Evolutionary conservation across 2,329 filamentous ascomycete genomes (phyloP), one percentile per base, ranked within the genome.

Genomic region (Blastomyces percursus): DNA sequence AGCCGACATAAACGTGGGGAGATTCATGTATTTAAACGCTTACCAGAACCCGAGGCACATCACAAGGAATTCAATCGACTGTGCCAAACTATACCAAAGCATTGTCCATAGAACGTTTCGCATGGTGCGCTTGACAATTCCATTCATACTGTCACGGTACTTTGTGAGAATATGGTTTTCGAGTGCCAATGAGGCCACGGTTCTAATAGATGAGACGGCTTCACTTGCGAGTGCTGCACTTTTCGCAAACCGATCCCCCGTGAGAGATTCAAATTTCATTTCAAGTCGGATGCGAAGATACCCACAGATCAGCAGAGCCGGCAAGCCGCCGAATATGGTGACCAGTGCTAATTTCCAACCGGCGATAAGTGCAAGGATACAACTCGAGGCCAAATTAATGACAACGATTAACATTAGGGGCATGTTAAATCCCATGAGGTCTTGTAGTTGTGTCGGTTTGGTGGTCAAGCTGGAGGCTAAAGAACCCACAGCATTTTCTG

Each of bases 261-360:
- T 80, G 30, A 78, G 74, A 0, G 73, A 71, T 52, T 83, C 78
- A 12, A 82, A 76, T 56, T 75, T 75, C 62, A 73, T 74, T 65
- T 82, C 78, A 14, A 83, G 74, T 21, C 79, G 75, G 60, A 84
- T 80, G 1, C 81, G 75, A 1, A 69, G 62, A 46, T 71, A 72
- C 0, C 72, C 72, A 27, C 66, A 68, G 3, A 67, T 32, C 2
- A 73, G 66, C 2, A 74, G 63, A 0, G 68, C 57, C 0, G 80
- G 80, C 0, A 83, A 74, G 30, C 81, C 66, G 0, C 66, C 78
- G 54, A 74, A 76, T 44, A 80, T 74, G 16, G 75, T 78, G 30
- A 93, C 89, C 0, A 93, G 81, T 5, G 87, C 86, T 16, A 94
- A 80, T 72, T 92, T 92, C 90, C 90, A 94, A 2, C 87, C 88